Evolutionary conservation across 1,139 yeast species (phyloP), one percentile per base, ranked within the genome.

Genomic region (Zygoascus hellenicus): DNA sequence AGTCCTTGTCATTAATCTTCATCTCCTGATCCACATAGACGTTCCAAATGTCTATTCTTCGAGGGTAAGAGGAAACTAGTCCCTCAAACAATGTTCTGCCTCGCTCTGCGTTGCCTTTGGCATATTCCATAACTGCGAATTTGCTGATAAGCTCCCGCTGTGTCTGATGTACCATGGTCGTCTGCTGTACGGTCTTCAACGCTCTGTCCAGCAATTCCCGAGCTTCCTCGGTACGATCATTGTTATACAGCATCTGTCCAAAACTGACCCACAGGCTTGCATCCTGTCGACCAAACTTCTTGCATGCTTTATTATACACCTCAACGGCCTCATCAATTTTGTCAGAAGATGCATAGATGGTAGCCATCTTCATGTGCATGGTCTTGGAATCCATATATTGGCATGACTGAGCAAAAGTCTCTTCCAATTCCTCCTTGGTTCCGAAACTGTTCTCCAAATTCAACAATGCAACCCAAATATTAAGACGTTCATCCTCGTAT

Each of bases 51-150:
- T 92, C 98, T 51, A 87, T 79, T 68, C 95, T 80, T 72, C 88
- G 88, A 51, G 97, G 95, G 44, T 87, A 94, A 62, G 89, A 94
- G 31, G 94, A 78, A 49, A 92, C 69, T 53, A 92, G 77, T 45
- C 97, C 97, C 71, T 92, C 97, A 61, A 90, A 88, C 57, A 92
- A 74, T 1, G 97, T 86, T 66, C 97, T 81, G 48, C 95, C 98
- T 65, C 92, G 94, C 68, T 92, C 98, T 9, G 87, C 72, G 56
- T 88, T 96, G 56, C 97, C 97, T 63, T 82, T 80, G 55, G 76
- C 65, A 63, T 83, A 92, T 67, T 92, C 97, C 47, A 90, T 70
- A 64, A 84, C 92, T 26, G 96, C 97, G 68, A 87, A 90, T 66
- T 86, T 89, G 60, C 83, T 78, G 14, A 88, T 95, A 50, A 83